phyloP scores from a whole-genome alignment of 2,329 filamentous ascomycete species.

The Chrysosporium queenslandicum region DNA sequence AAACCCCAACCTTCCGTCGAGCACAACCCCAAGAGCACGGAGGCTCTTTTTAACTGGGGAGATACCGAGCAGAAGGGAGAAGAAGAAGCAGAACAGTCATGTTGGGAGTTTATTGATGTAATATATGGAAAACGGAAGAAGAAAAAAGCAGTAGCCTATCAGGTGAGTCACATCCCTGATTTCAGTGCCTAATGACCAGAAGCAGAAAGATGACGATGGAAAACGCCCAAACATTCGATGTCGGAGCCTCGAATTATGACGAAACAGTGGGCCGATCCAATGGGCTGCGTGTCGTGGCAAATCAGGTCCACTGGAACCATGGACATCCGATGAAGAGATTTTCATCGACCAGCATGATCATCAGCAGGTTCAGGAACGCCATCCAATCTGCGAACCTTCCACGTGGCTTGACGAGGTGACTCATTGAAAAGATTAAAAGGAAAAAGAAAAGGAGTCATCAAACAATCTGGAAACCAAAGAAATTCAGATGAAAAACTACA shows the following conservation, averaged over 20 bases:
- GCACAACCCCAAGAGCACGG: constrained; percentile 8
- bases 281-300: neutral
- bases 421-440: neutral
- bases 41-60: constrained; percentile 10
- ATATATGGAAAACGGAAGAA: constrained; percentile 1
- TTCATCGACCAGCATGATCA: neutral
- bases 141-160: constrained; percentile 5
- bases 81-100: constrained; percentile 4
- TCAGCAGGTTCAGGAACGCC: neutral
- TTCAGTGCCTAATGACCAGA: constrained; percentile 9
- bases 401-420: neutral
- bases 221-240: constrained; percentile 9
- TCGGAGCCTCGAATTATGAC: constrained; percentile 10
- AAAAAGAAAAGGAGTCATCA: neutral
- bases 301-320: neutral
- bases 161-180: constrained; percentile 10
- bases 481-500: too few species aligned
- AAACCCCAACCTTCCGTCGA: constrained; percentile 7
- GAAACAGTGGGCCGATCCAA: constrained; percentile 11
- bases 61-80: neutral
- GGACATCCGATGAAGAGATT: neutral
- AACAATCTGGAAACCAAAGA: too few species aligned
- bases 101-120: neutral
- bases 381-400: neutral
- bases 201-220: constrained; percentile 1